phyloP scores from a whole-genome alignment of 345 rosid genomes.

The Geranium rotundifolium region DNA sequence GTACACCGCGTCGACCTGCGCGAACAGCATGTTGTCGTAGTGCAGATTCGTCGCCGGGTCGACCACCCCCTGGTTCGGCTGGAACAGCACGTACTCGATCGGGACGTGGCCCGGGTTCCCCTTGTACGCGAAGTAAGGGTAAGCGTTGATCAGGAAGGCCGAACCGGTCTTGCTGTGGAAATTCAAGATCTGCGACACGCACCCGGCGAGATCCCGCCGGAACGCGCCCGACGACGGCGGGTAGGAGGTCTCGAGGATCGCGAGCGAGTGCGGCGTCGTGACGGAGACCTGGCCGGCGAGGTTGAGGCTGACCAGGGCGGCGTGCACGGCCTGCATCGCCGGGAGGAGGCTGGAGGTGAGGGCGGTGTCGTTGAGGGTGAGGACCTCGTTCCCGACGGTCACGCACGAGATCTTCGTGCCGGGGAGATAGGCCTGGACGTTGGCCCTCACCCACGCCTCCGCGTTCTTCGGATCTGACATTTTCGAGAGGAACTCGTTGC shows the following conservation, averaged over 20 bases:
- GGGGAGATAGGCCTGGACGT: slow-evolving; percentile 58
- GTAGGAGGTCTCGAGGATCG: slow-evolving; percentile 55
- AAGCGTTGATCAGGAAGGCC: slow-evolving; percentile 76
- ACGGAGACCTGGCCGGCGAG: slow-evolving; percentile 58
- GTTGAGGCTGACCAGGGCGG: slow-evolving; percentile 50
- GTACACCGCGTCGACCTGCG: slow-evolving; percentile 84
- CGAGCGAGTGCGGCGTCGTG: slow-evolving; percentile 71
- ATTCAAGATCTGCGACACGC: slow-evolving; percentile 40
- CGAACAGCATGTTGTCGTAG: slow-evolving; percentile 85
- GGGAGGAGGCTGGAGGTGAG: slow-evolving; percentile 51
- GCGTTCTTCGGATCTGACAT: slow-evolving; percentile 62
- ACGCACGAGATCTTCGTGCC: slow-evolving; percentile 77
- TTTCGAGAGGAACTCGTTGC: slow-evolving; percentile 50
- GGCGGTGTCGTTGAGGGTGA: slow-evolving; percentile 61
- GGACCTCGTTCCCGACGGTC: slow-evolving; percentile 77
- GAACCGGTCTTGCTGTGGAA: slow-evolving; percentile 62
- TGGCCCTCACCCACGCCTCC: slow-evolving; percentile 50
- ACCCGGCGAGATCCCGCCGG: slow-evolving; percentile 42
- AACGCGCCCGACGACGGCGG: slow-evolving; percentile 89
- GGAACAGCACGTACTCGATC: slow-evolving; percentile 70
- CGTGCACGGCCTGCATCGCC: slow-evolving; percentile 68
- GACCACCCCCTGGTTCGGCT: slow-evolving; percentile 50
- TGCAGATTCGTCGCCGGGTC: slow-evolving; percentile 60
- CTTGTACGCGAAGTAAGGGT: slow-evolving; percentile 93
- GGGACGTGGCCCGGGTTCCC: slow-evolving; percentile 60